Evolutionary conservation across 345 rosid species (phyloP).

Genomic region (Camelina neglecta): DNA sequence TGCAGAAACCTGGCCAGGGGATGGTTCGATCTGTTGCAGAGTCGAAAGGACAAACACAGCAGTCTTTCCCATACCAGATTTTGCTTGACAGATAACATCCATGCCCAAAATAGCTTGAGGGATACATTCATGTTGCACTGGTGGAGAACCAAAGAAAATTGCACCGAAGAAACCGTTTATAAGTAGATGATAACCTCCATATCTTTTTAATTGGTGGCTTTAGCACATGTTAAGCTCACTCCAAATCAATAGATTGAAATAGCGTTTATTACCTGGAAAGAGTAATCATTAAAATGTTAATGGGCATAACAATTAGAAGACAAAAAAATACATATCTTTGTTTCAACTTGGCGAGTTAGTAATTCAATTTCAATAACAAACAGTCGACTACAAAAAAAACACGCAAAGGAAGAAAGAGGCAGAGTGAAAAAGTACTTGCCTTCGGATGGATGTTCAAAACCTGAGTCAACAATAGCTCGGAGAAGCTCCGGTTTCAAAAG

Average conservation of each 20-base stretch:
- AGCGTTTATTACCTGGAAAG: constrained; percentile 32
- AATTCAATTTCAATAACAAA: too few relatives aligned
- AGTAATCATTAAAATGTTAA: neutral
- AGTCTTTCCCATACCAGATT: constrained; percentile 99
- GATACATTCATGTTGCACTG: constrained; percentile 99
- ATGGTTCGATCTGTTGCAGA: constrained; percentile 91
- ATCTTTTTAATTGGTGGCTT: constrained; percentile 68
- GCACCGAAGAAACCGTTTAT: constrained; percentile 70
- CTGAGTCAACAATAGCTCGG: constrained; percentile 94
- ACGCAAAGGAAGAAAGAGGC: too few relatives aligned
- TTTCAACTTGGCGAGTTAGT: too few relatives aligned
- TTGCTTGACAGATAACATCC: constrained; percentile 99
- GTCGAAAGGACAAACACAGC: constrained; percentile 94
- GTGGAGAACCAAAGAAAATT: constrained; percentile 82
- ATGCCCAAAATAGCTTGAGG: constrained; percentile 99
- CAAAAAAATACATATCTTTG: too few relatives aligned
- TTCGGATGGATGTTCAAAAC: constrained; percentile 95
- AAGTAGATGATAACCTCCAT: constrained; percentile 77
- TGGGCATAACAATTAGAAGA: too few relatives aligned
- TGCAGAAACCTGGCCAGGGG: constrained; percentile 91
- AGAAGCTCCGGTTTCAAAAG: constrained; percentile 99
- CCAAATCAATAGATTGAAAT: constrained; percentile 60
- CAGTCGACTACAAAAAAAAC: too few relatives aligned
- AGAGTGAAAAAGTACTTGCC: too few relatives aligned
- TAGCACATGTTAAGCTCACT: constrained; percentile 66